These are phyloP conservation scores for Diaporthe vexans DNA, from an alignment of 2,329 filamentous ascomycete genomes.

Conservation along the genomic window DNA sequence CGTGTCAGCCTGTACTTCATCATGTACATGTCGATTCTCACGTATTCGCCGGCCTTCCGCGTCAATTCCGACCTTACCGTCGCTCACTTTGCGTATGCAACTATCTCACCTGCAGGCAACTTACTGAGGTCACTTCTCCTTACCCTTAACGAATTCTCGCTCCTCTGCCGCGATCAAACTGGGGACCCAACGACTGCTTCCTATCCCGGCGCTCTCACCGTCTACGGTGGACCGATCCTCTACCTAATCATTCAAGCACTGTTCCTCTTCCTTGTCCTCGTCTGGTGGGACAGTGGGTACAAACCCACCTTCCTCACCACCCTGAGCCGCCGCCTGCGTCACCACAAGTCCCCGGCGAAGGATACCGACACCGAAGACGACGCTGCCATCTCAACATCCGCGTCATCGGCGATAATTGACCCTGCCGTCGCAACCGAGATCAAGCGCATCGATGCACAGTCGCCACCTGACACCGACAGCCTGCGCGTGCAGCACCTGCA, in stretches of 20 bases:
- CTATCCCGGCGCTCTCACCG: constrained; percentile 78
- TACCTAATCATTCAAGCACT: constrained; percentile 84
- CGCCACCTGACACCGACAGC: constrained; percentile 67
- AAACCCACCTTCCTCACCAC: constrained; percentile 67
- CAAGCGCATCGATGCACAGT: constrained; percentile 69
- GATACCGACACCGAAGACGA: constrained; percentile 36
- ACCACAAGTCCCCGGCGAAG: constrained; percentile 44
- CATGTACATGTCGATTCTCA: constrained; percentile 79
- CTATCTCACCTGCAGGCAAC: constrained; percentile 83
- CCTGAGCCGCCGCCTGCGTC: constrained; percentile 54
- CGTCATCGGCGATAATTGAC: constrained; percentile 54
- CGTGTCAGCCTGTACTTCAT: constrained; percentile 74
- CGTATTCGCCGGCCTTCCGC: constrained; percentile 77
- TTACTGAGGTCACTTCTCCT: constrained; percentile 82
- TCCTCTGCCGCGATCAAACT: constrained; percentile 74
- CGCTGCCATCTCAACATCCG: constrained; percentile 22
- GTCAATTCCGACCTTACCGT: constrained; percentile 78
- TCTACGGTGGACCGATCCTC: constrained; percentile 87
- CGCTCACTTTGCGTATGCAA: constrained; percentile 81
- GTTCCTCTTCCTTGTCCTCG: constrained; percentile 77
- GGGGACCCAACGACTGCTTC: constrained; percentile 67
- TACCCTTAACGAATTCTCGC: constrained; percentile 85
- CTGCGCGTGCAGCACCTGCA: constrained; percentile 85
- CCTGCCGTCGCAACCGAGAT: constrained; percentile 77
- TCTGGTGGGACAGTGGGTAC: constrained; percentile 86